Conservation (phyloP, 2,329 filamentous ascomycete genomes). For the Sporothrix schenckii region DNA sequence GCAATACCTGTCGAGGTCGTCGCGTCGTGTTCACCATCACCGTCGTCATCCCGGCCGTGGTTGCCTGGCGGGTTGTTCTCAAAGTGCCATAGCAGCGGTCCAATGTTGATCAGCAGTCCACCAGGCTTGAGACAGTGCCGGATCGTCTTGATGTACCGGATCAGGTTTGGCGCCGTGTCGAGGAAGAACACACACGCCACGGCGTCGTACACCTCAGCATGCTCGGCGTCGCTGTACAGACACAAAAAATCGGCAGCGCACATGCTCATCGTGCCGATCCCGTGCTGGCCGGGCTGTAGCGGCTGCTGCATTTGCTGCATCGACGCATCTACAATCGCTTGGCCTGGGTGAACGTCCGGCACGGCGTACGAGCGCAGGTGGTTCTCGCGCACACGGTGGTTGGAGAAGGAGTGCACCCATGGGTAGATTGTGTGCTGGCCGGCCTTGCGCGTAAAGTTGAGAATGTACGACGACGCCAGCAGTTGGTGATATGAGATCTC, state of each 20-base stretch:
- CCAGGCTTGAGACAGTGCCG: conserved; percentile 73
- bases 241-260: conserved; percentile 89
- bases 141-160: conserved; percentile 86
- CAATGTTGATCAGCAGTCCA: conserved; percentile 85
- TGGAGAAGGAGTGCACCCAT: conserved; percentile 86
- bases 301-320: conserved; percentile 14
- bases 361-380: conserved; percentile 75
- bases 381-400: conserved; percentile 71
- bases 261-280: conserved; percentile 80
- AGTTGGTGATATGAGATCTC: conserved; percentile 97
- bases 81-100: conserved; percentile 94
- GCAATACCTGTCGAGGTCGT: conserved; percentile 69
- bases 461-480: conserved; percentile 76
- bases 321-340: conserved; percentile 48
- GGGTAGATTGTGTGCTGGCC: conserved; percentile 76
- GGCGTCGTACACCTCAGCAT: conserved; percentile 70
- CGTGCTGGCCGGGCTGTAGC: conserved; percentile 31
- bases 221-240: conserved; percentile 70
- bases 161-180: conserved; percentile 91
- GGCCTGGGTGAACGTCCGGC: conserved; percentile 77
- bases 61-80: conserved; percentile 70
- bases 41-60: conserved; percentile 56
- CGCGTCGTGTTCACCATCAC: conserved; percentile 54
- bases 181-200: conserved; percentile 94
- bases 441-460: conserved; percentile 65